These are phyloP conservation scores for Clohesyomyces aquaticus DNA, from an alignment of 495 filamentous ascomycete genomes.

Conservation along the genomic window DNA sequence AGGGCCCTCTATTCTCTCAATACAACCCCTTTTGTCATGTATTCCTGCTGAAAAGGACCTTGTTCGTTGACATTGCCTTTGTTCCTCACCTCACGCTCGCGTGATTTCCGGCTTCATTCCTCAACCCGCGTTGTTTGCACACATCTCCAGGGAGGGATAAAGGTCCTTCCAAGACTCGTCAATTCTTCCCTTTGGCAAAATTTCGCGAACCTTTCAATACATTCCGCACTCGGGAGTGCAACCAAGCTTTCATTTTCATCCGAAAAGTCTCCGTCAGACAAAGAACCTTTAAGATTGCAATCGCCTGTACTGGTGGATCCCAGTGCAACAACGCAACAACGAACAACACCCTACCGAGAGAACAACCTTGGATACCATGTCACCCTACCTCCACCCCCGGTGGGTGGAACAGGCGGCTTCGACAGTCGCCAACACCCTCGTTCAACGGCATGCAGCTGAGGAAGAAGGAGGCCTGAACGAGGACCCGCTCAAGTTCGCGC, in stretches of 20 bases:
- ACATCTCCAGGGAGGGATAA: not conserved
- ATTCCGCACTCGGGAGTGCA: conserved; percentile 13
- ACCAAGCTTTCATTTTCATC: not conserved
- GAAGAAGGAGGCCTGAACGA: not conserved
- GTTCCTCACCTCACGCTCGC: conserved; percentile 5
- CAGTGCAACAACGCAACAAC: no score
- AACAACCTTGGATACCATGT: conserved; percentile 10
- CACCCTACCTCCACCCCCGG: conserved; percentile 27
- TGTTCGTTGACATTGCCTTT: conserved; percentile 26
- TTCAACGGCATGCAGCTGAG: conserved; percentile 12
- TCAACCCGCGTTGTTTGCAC: not conserved
- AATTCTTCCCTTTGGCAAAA: not conserved
- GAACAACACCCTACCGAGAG: not conserved
- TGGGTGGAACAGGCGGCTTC: conserved; percentile 15
- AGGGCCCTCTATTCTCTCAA: not conserved
- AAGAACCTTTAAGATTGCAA: no score
- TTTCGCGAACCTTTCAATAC: not conserved
- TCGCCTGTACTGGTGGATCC: no score
- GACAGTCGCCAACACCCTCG: not conserved
- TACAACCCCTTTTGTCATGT: conserved; percentile 4
- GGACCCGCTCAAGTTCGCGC: conserved; percentile 34
- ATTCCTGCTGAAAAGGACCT: conserved; percentile 24
- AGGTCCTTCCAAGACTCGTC: not conserved
- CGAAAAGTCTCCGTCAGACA: no score
- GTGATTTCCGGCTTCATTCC: conserved; percentile 17